Percentiles rank a stretch among this genome's conserved stretches.
These are phyloP conservation scores for Thalia dealbata DNA, from an alignment of 176 grass and related monocot species.

Conservation along the genomic window DNA sequence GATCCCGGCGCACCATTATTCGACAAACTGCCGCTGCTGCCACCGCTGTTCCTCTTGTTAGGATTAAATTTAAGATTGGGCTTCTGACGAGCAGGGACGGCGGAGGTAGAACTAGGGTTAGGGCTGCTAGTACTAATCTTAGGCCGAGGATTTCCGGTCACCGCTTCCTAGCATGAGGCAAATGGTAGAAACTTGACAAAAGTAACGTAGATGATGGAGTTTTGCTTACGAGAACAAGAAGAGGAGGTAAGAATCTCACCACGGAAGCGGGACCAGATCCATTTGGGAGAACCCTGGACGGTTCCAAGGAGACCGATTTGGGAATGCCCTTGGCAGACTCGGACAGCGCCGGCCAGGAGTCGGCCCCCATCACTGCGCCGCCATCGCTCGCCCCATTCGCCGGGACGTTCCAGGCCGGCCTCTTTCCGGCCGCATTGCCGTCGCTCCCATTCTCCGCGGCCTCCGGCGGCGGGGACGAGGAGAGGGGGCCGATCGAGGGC, in stretches of 20 bases:
- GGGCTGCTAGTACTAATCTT: background rate
- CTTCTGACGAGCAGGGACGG: background rate
- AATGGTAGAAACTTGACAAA: background rate
- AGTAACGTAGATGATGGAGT: background rate
- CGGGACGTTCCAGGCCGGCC: background rate
- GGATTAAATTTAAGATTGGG: background rate
- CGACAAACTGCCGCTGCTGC: background rate
- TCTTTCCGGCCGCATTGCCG: slow-evolving; percentile 9
- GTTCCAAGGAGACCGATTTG: background rate
- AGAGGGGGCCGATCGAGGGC: background rate
- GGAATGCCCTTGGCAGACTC: background rate
- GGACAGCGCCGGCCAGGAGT: background rate
- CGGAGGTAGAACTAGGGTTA: background rate
- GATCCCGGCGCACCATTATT: background rate
- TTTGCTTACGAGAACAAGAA: background rate
- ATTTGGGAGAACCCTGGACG: background rate
- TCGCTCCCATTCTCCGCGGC: background rate
- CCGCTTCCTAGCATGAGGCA: background rate
- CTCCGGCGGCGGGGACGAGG: background rate
- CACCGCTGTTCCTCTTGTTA: slow-evolving; percentile 14
- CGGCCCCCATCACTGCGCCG: background rate
- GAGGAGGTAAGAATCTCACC: background rate
- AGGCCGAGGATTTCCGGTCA: background rate
- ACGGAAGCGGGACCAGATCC: background rate
- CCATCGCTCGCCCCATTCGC: background rate